phyloP scores from a whole-genome alignment of 805 yeast genomes.

The Diddensiella transvaalensis region DNA sequence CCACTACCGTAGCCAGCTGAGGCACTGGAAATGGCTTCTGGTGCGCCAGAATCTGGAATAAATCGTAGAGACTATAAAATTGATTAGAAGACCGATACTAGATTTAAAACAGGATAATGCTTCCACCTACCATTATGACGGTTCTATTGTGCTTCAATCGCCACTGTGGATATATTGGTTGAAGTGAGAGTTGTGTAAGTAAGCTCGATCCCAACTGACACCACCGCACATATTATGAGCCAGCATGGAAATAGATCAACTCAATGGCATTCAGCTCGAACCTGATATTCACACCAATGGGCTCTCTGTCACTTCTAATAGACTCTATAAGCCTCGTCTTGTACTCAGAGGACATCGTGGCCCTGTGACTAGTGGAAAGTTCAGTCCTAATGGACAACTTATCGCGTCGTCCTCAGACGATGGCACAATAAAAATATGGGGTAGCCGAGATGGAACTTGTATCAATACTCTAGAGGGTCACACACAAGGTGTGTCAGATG shows the following conservation, averaged over 20 bases:
- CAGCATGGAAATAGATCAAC: constrained; percentile 1
- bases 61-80: constrained; percentile 13
- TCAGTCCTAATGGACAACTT: constrained; percentile 57
- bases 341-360: constrained; percentile 17
- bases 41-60: constrained; percentile 13
- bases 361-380: constrained; percentile 45
- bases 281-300: background rate
- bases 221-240: too few relatives aligned
- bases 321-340: background rate
- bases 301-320: background rate
- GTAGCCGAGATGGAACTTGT: constrained; percentile 37
- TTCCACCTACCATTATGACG: too few relatives aligned
- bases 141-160: too few relatives aligned
- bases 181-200: too few relatives aligned
- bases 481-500: constrained; percentile 64
- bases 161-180: too few relatives aligned
- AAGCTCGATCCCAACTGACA: too few relatives aligned
- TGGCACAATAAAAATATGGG: constrained; percentile 57
- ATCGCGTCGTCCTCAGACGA: constrained; percentile 62
- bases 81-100: too few relatives aligned
- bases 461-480: constrained; percentile 51
- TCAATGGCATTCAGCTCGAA: background rate
- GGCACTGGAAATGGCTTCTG: constrained; percentile 12
- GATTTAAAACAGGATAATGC: too few relatives aligned
- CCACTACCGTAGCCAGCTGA: constrained; percentile 36